Base-by-base conservation (phyloP, 441 rosid genomes). In the Omphalea diandra region DNA sequence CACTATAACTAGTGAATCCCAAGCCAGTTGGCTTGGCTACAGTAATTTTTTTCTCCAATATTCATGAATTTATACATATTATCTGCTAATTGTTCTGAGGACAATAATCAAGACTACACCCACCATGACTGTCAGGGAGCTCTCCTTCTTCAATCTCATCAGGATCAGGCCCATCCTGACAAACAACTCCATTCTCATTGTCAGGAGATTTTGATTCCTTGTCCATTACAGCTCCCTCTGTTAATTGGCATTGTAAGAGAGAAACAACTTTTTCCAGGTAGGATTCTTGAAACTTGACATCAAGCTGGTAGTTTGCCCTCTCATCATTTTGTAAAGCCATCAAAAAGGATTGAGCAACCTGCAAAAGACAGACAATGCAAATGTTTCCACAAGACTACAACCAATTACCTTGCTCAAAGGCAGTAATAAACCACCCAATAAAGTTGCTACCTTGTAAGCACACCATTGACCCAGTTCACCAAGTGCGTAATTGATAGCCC, bases 381-480 rank as follows among this genome's bases (percentile, higher is more conserved):
- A 71, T 14, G n/a, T 67, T 65, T 35, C 52, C 65, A 55, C 53
- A n/a, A n/a, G n/a, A n/a, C n/a, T n/a, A n/a, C n/a, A 66, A 54
- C 8, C 24, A 47, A 36, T 57, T 5, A 44, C 44, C 52, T 11
- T 29, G 35, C 67, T 5, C 58, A 49, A 41, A 36, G 9, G 29
- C 57, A 8, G 66, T 57, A 71, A 69, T 10, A 70, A 66, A 76
- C 31, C 26, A 65, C n/a, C 35, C 26, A 22, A 27, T 27, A 79
- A 58, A 65, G 36, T 56, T 14, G 20, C 44, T 87, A 95, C 99
- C 98, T 93, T 95, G 85, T 77, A 95, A 75, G 99, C 97, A 86
- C 99, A 95, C 99, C 99, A 95, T 68, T 93, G 99, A 77, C 99
- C 99, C 75, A 95, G 85, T 63, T 95, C 99, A 63, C 93, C 88